Conservation (phyloP, 148 eudicot species). For the Gaultheria prostrata region DNA sequence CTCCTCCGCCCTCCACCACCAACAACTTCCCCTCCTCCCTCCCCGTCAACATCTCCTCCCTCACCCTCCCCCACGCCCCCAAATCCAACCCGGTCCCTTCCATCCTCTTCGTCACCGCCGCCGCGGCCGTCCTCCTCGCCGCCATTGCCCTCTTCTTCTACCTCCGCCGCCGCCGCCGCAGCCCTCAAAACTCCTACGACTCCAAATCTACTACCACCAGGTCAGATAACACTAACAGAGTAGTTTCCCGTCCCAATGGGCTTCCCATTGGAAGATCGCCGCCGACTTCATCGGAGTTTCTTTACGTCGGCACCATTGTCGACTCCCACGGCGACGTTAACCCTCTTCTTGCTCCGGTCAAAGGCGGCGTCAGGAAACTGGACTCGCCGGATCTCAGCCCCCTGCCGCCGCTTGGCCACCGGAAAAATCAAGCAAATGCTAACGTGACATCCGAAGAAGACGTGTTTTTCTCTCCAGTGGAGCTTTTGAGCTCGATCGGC, state of each 20-base stretch:
- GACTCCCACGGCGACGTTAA: background rate
- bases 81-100: background rate
- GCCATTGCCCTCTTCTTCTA: background rate
- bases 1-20: background rate
- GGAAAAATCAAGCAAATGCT: background rate
- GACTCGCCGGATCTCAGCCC: constrained; percentile 1
- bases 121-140: background rate
- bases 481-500: constrained; percentile 14
- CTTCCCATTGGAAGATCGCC: background rate
- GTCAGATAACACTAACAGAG: background rate
- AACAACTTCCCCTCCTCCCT: background rate
- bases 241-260: background rate
- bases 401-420: background rate
- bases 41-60: background rate
- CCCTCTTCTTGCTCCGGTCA: background rate
- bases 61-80: background rate
- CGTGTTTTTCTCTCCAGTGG: background rate
- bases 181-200: background rate
- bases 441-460: background rate
- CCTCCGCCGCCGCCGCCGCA: background rate
- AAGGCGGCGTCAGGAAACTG: background rate
- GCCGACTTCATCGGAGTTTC: background rate
- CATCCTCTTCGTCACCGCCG: background rate
- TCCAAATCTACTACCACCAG: background rate
- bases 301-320: background rate